Evolutionary conservation across 1,139 yeast species (phyloP), one percentile per base, ranked within the genome.

Genomic region (Diutina pseudorugosa): DNA sequence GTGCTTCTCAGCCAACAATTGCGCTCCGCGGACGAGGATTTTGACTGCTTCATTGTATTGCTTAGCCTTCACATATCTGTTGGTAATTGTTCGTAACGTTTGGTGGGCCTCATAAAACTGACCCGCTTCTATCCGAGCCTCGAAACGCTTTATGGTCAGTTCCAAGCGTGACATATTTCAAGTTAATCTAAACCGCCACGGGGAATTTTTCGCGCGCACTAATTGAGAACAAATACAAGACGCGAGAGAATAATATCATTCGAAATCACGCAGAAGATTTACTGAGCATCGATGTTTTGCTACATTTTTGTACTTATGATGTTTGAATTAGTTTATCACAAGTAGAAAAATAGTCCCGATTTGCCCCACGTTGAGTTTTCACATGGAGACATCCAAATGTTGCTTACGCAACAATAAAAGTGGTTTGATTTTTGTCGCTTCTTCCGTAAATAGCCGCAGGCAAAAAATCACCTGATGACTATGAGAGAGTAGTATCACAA

Each of bases 21-120:
- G 71, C 0, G 94, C 77, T 47, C 93, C 90, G 59, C 82, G 82
- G 60, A 79, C 79, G 45, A 91, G 73, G 54, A 90, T 70, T 53
- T 86, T 90, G 53, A 81, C 74, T 11, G 97, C 96, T 47, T 84
- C 84, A 4, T 68, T 66, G 63, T 77, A 87, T 57, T 85, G 81
- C 57, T 80, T 79, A 40, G 83, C 66, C 57, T 88, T 81, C 50
- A 86, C 83, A 62, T 87, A 85, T 62, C 98, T 74, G 58, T 90
- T 89, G 50, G 87, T 89, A 54, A 91, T 85, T 8, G 97, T 89
- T 61, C 96, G 73, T 52, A 91, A 75, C 0, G 96, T 91, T 66
- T 91, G 98, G 63, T 91, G 96, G 0, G 98, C 98, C 64, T 93
- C 98, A 63, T 91, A 91, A 68, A 76, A 89, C 53, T 90, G 86